phyloP scores from a whole-genome alignment of 1,284 basidiomycete species.

The Cryptococcus sp. region DNA sequence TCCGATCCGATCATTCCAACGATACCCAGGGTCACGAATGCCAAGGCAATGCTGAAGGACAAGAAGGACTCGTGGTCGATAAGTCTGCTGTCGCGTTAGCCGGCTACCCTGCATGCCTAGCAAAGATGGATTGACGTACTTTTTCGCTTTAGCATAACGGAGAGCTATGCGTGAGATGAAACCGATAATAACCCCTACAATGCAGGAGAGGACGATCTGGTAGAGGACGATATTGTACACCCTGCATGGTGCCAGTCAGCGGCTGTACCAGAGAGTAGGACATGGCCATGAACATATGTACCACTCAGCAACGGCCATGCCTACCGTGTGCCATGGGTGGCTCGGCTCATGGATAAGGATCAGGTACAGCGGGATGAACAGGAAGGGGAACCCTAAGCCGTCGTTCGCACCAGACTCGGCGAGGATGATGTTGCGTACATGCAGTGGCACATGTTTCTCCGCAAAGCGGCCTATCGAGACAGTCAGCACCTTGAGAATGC shows the following conservation, averaged over 20 bases:
- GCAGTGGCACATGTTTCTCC: slow-evolving; percentile 43
- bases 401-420: slow-evolving; percentile 56
- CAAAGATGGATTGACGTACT: slow-evolving; percentile 30
- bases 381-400: slow-evolving; percentile 90
- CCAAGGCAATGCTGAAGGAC: slow-evolving; percentile 47
- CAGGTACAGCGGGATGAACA: slow-evolving; percentile 86
- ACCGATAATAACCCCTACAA: slow-evolving; percentile 76
- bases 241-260: slow-evolving; percentile 21
- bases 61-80: slow-evolving; percentile 51
- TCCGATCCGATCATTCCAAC: slow-evolving; percentile 84
- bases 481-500: not conserved
- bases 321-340: slow-evolving; percentile 48
- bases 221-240: slow-evolving; percentile 48
- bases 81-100: slow-evolving; percentile 13
- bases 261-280: not conserved
- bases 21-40: slow-evolving; percentile 70
- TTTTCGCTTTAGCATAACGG: slow-evolving; percentile 31
- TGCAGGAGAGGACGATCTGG: slow-evolving; percentile 63
- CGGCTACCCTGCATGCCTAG: not conserved
- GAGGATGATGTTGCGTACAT: slow-evolving; percentile 48
- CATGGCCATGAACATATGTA: slow-evolving; percentile 24
- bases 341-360: slow-evolving; percentile 58
- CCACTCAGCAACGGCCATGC: slow-evolving; percentile 61
- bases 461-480: slow-evolving; percentile 38
- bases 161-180: slow-evolving; percentile 51